These are phyloP conservation scores for Plantago rigida DNA, from an alignment of 305 asterid species.

Conservation along the genomic window DNA sequence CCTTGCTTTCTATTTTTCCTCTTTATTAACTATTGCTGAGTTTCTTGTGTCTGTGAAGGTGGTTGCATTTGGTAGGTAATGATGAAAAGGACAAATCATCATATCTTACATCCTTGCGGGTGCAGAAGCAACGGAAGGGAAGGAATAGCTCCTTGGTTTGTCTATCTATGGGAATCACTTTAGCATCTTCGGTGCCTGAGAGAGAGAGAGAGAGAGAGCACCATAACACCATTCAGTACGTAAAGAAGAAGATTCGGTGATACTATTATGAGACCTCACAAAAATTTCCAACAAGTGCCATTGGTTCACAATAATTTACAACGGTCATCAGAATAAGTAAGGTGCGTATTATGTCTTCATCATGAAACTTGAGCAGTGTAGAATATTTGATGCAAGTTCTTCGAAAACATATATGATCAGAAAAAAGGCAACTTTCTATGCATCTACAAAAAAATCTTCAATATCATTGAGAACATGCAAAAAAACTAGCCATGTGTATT, in stretches of 20 bases:
- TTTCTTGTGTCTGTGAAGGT: background rate
- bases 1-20: background rate
- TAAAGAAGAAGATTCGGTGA: background rate
- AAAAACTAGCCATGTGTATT: too few species aligned
- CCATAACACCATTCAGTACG: background rate
- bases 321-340: background rate
- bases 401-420: background rate
- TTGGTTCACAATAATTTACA: background rate
- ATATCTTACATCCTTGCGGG: conserved; percentile 71
- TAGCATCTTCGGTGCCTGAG: conserved; percentile 30
- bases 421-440: background rate
- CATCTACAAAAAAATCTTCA: background rate
- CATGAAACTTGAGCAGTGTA: background rate
- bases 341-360: background rate
- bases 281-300: background rate
- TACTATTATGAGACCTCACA: background rate
- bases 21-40: too few species aligned
- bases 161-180: conserved; percentile 32
- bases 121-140: conserved; percentile 97
- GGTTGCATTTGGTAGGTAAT: background rate
- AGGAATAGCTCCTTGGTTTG: conserved; percentile 76
- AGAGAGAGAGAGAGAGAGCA: conserved; percentile 5
- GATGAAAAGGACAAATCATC: background rate
- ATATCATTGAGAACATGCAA: background rate
- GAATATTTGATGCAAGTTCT: background rate